These are phyloP conservation scores for Fusarium verrucosum DNA, from an alignment of 2,329 filamentous ascomycete genomes.

Conservation along the genomic window DNA sequence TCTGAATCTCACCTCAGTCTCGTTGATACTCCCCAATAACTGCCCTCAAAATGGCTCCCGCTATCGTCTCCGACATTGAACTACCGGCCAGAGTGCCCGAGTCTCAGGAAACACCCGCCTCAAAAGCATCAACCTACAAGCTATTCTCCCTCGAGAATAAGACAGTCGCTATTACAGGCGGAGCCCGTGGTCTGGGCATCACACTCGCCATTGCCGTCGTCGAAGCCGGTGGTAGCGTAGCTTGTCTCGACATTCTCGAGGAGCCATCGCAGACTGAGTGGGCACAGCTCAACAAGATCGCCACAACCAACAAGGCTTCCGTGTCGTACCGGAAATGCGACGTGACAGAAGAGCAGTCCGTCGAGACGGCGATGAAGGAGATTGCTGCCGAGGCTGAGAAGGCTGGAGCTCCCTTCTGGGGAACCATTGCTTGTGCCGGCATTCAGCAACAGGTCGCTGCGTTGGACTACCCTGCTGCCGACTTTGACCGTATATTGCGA, in stretches of 20 bases:
- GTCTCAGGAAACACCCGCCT: slow-evolving; percentile 46
- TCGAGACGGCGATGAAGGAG: slow-evolving; percentile 49
- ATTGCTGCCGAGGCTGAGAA: slow-evolving; percentile 50
- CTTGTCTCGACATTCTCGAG: slow-evolving; percentile 57
- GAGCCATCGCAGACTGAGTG: slow-evolving; percentile 53
- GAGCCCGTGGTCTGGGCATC: slow-evolving; percentile 61
- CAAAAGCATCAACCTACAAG: slow-evolving; percentile 39
- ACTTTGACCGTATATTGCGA: slow-evolving; percentile 74
- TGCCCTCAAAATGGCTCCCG: slow-evolving; percentile 37
- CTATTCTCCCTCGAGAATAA: slow-evolving; percentile 58
- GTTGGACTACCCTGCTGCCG: slow-evolving; percentile 59
- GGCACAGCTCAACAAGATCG: slow-evolving; percentile 53
- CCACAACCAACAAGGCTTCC: slow-evolving; percentile 47
- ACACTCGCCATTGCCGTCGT: slow-evolving; percentile 58
- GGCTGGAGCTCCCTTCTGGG: slow-evolving; percentile 48
- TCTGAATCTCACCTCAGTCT: not conserved
- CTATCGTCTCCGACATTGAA: slow-evolving; percentile 45
- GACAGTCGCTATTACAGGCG: slow-evolving; percentile 61
- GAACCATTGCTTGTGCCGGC: slow-evolving; percentile 58
- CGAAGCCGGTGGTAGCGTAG: slow-evolving; percentile 60
- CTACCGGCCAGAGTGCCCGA: slow-evolving; percentile 45
- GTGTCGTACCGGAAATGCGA: slow-evolving; percentile 57
- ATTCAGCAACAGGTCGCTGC: slow-evolving; percentile 59
- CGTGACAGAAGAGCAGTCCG: slow-evolving; percentile 56
- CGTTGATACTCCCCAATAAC: not conserved